Conservation (phyloP, 768 basidiomycete species). For the Sutorius australiensis region DNA sequence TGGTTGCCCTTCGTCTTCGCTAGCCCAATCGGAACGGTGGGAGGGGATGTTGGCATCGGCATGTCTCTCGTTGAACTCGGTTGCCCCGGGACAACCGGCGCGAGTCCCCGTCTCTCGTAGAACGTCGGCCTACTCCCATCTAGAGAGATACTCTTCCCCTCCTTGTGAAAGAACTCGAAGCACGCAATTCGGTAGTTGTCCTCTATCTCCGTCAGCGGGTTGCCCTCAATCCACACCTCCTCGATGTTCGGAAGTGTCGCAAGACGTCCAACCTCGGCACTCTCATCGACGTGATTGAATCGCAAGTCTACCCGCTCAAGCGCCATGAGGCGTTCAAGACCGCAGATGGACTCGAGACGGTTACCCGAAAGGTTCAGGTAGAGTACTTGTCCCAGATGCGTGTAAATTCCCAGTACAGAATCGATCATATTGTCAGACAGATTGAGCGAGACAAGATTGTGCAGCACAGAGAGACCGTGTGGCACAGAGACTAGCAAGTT, state of each 20-base stretch:
- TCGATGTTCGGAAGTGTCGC: slow-evolving; percentile 73
- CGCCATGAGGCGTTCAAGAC: slow-evolving; percentile 82
- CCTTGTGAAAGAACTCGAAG: slow-evolving; percentile 81
- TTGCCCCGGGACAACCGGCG: slow-evolving; percentile 46
- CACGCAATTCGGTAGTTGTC: slow-evolving; percentile 72
- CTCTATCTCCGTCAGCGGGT: slow-evolving; percentile 70
- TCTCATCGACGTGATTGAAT: slow-evolving; percentile 74
- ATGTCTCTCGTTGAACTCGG: slow-evolving; percentile 47
- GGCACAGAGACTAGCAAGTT: slow-evolving; percentile 91
- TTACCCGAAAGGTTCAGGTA: slow-evolving; percentile 81
- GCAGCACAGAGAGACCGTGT: slow-evolving; percentile 64
- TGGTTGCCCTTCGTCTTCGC: slow-evolving; percentile 15
- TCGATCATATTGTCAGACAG: slow-evolving; percentile 98
- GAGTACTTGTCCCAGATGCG: slow-evolving; percentile 71
- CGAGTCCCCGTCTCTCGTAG: slow-evolving; percentile 64
- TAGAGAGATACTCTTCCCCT: slow-evolving; percentile 72
- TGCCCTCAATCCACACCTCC: slow-evolving; percentile 82
- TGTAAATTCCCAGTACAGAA: slow-evolving; percentile 86
- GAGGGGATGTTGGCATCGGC: slow-evolving; percentile 54
- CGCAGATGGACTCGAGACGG: slow-evolving; percentile 91
- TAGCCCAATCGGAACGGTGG: slow-evolving; percentile 53
- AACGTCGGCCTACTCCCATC: slow-evolving; percentile 71
- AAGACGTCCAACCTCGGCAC: slow-evolving; percentile 79
- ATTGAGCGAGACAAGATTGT: slow-evolving; percentile 85
- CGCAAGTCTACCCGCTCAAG: slow-evolving; percentile 85